phyloP scores from a whole-genome alignment of 805 yeast genomes.

The Candida dajiaensis region DNA sequence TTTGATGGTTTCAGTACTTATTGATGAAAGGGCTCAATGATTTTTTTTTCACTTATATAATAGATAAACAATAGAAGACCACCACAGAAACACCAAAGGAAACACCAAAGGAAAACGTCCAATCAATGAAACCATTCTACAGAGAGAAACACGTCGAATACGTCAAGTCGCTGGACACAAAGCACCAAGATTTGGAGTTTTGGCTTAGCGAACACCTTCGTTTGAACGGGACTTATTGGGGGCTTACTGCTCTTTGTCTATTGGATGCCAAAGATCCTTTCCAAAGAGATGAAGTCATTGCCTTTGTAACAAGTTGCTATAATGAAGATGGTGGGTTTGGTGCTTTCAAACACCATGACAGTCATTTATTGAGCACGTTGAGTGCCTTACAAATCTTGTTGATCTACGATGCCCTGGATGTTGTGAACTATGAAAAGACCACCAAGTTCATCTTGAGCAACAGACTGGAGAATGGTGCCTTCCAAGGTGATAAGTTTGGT shows the following conservation, averaged over 20 bases:
- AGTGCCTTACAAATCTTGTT: constrained; percentile 80
- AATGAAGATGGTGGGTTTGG: constrained; percentile 77
- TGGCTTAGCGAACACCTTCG: constrained; percentile 90
- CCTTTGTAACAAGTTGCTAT: constrained; percentile 68
- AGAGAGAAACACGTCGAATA: constrained; percentile 55
- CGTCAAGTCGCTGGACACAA: constrained; percentile 47
- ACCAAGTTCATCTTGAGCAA: constrained; percentile 32
- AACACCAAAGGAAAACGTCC: not conserved
- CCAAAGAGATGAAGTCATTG: constrained; percentile 52
- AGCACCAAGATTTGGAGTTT: constrained; percentile 61
- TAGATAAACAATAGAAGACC: too few species aligned
- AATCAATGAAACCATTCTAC: constrained; percentile 6
- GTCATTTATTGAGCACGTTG: constrained; percentile 77
- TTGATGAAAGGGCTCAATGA: too few species aligned
- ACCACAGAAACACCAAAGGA: too few species aligned
- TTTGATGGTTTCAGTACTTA: too few species aligned
- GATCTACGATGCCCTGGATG: constrained; percentile 55
- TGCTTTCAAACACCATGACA: constrained; percentile 84
- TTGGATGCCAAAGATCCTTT: constrained; percentile 53
- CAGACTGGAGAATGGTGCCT: constrained; percentile 54
- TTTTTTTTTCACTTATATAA: too few species aligned
- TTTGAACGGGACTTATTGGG: constrained; percentile 95
- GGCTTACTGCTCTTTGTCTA: constrained; percentile 66
- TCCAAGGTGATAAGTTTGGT: constrained; percentile 87
- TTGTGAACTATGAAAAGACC: constrained; percentile 29